These are phyloP conservation scores for Metschnikowia baotianmanensis DNA, from an alignment of 805 yeast species.

Conservation along the genomic window DNA sequence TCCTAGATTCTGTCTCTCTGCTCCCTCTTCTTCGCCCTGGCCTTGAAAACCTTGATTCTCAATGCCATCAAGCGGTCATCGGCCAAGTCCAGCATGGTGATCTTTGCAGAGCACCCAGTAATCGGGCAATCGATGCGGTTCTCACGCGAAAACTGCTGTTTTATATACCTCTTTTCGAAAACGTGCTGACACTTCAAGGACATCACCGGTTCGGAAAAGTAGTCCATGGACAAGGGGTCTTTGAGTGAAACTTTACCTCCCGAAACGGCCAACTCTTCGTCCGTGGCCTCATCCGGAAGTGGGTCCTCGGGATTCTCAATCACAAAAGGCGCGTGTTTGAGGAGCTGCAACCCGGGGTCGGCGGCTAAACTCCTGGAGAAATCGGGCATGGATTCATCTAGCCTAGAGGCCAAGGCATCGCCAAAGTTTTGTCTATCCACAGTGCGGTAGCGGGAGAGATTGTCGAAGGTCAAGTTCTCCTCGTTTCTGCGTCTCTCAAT, in stretches of 20 bases:
- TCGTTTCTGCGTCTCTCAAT: conserved; percentile 13
- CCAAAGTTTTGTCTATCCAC: conserved; percentile 14
- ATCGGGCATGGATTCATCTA: conserved; percentile 2
- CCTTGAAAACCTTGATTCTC: conserved; percentile 43
- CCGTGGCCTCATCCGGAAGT: conserved; percentile 51
- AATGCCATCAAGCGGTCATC: conserved; percentile 55
- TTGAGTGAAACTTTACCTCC: conserved; percentile 70
- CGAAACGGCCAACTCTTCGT: conserved; percentile 61
- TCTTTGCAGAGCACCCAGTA: conserved; percentile 47
- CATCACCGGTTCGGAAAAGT: conserved; percentile 54
- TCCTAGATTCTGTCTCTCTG: conserved; percentile 11
- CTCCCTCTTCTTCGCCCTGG: conserved; percentile 17
- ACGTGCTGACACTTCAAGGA: conserved; percentile 60
- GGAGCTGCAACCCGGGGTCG: conserved; percentile 21
- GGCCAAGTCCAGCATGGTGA: conserved; percentile 36
- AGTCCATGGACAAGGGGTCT: conserved; percentile 62
- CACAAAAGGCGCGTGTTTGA: conserved; percentile 47
- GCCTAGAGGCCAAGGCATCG: conserved; percentile 9
- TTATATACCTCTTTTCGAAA: conserved; percentile 50
- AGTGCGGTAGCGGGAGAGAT: conserved; percentile 8
- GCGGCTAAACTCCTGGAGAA: too few relatives aligned
- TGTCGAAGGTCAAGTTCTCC: conserved; percentile 13
- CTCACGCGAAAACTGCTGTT: conserved; percentile 24
- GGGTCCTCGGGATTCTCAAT: conserved; percentile 60
- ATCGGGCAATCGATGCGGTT: conserved; percentile 50